phyloP scores from a whole-genome alignment of 2,329 filamentous ascomycete genomes.

The Achaetomium macrosporum region DNA sequence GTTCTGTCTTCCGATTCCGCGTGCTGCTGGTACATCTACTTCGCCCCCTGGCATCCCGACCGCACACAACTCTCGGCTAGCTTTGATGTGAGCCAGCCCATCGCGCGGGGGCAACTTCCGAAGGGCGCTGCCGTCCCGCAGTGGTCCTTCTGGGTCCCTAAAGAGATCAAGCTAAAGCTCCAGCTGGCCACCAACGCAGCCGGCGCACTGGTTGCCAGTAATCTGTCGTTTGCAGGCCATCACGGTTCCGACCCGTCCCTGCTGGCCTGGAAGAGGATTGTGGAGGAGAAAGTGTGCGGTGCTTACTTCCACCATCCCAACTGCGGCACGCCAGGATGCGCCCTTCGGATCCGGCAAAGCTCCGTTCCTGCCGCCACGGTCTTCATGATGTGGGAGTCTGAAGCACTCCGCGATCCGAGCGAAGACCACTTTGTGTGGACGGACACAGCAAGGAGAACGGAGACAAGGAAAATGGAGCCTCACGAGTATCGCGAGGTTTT shows the following conservation, averaged over 20 bases:
- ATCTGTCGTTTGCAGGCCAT: background rate
- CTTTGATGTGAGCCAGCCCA: slow-evolving; percentile 9
- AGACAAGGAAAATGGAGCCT: slow-evolving; percentile 24
- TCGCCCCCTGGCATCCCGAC: slow-evolving; percentile 8
- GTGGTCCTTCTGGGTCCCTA: slow-evolving; percentile 17
- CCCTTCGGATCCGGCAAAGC: slow-evolving; percentile 7
- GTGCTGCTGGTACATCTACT: slow-evolving; percentile 17
- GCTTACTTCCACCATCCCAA: slow-evolving; percentile 5
- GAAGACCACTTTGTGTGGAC: slow-evolving; percentile 18
- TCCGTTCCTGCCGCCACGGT: background rate
- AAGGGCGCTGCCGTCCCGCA: background rate
- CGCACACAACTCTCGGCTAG: background rate
- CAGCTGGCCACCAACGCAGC: background rate
- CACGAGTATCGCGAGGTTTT: slow-evolving; percentile 31
- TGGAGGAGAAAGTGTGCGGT: slow-evolving; percentile 6
- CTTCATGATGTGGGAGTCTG: slow-evolving; percentile 20
- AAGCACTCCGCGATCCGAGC: background rate
- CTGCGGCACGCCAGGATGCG: slow-evolving; percentile 18
- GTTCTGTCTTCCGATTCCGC: slow-evolving; percentile 5
- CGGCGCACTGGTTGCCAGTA: background rate
- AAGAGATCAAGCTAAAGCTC: background rate
- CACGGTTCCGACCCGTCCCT: background rate
- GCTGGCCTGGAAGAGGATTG: slow-evolving; percentile 4
- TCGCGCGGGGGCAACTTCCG: slow-evolving; percentile 13
- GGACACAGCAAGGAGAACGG: slow-evolving; percentile 12